Evolutionary conservation across 169 alveolate genomes (phyloP).

Genomic region (Plasmodium gallinaceum): DNA sequence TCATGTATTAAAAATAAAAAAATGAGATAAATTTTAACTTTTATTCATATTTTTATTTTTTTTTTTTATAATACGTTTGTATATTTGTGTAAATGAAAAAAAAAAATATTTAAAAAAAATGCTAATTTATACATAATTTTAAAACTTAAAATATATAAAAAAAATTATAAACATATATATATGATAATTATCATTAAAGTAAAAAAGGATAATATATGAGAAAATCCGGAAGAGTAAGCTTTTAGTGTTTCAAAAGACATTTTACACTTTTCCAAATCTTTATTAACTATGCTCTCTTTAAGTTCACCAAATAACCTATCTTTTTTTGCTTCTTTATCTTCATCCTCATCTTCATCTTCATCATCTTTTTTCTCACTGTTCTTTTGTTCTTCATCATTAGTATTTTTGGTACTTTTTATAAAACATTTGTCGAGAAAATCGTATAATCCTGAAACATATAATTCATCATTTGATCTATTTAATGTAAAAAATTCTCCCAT

Average conservation of each 20-base stretch:
- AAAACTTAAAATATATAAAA: not conserved
- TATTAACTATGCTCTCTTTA: constrained; percentile 28
- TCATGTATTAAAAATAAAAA: no score
- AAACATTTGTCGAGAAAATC: constrained; percentile 28
- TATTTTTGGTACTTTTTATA: not conserved
- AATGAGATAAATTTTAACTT: no score
- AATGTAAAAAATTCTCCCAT: constrained; percentile 26
- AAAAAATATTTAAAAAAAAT: not conserved
- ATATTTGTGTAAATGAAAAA: not conserved
- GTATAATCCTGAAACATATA: constrained; percentile 20
- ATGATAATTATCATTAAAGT: constrained; percentile 10
- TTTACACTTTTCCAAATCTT: constrained; percentile 41
- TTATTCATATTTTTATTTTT: not conserved
- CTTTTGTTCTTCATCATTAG: not conserved
- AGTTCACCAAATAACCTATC: not conserved
- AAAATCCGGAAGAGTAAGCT: not conserved
- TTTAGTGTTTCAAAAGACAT: not conserved
- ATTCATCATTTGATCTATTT: constrained; percentile 9
- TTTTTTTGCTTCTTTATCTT: not conserved
- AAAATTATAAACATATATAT: constrained; percentile 6
- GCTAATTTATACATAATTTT: not conserved
- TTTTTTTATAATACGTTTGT: no score
- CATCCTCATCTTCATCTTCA: not conserved
- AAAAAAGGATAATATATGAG: constrained; percentile 24
- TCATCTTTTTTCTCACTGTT: not conserved